These are phyloP conservation scores for Pyricularia grisea DNA, from an alignment of 2,329 filamentous ascomycete species.

Conservation along the genomic window DNA sequence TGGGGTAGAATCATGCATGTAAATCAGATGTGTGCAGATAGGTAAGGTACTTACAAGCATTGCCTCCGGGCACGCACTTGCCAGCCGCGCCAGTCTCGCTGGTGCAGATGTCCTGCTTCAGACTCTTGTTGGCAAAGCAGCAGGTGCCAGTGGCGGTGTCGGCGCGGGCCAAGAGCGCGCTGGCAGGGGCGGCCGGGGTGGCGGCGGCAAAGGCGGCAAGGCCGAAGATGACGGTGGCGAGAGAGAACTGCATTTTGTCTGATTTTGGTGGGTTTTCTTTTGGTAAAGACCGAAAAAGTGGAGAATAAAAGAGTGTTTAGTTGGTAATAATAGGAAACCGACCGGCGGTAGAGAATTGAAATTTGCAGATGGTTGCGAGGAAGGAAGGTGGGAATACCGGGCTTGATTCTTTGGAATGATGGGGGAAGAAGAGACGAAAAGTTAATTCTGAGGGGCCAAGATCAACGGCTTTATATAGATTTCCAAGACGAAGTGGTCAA, in stretches of 20 bases:
- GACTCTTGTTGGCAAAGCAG: not conserved
- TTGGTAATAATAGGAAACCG: conserved; percentile 1
- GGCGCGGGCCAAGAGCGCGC: not conserved
- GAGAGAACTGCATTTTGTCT: conserved; percentile 1
- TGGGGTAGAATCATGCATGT: too few species aligned
- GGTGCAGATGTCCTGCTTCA: conserved; percentile 1
- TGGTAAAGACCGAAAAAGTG: not conserved
- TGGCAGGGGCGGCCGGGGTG: not conserved
- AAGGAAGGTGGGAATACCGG: not conserved
- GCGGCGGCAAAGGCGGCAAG: conserved; percentile 2
- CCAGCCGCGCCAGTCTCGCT: not conserved
- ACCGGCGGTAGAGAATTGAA: conserved; percentile 5
- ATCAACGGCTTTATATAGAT: not conserved
- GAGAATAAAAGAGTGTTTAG: not conserved
- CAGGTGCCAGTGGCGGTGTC: conserved; percentile 1
- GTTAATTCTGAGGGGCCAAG: not conserved
- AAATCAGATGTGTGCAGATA: not conserved
- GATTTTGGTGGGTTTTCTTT: not conserved
- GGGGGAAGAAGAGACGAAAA: not conserved
- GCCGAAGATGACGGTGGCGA: conserved; percentile 4
- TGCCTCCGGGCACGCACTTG: conserved; percentile 5
- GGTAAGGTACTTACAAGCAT: not conserved
- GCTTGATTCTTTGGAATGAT: not conserved
- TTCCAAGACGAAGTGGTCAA: not conserved
- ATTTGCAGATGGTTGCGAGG: not conserved